phyloP scores from a whole-genome alignment of 495 filamentous ascomycete species.

The Letharia lupina region DNA sequence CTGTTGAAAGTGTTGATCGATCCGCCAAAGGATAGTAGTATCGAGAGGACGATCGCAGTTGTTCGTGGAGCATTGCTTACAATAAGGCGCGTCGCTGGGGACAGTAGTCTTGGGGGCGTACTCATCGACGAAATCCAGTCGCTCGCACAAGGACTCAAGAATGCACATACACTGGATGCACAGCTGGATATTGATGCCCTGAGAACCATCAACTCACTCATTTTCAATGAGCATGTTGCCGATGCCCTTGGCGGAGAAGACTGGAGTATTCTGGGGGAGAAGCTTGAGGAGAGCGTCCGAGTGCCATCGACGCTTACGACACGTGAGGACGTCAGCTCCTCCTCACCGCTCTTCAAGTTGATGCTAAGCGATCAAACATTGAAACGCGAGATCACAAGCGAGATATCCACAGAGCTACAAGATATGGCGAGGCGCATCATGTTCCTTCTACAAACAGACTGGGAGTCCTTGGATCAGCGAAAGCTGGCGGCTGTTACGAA shows the following conservation, averaged over 20 bases:
- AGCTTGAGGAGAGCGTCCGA: neutral
- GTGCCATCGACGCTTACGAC: neutral
- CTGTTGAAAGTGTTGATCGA: conserved; percentile 6
- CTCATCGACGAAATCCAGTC: conserved; percentile 5
- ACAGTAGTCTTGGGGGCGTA: neutral
- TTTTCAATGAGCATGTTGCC: neutral
- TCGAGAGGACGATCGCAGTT: neutral
- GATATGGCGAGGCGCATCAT: conserved; percentile 7
- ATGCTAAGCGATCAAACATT: conserved; percentile 2
- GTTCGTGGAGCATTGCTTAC: conserved; percentile 12
- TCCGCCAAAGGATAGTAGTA: neutral
- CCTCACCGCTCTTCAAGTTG: conserved; percentile 5
- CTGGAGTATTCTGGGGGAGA: neutral
- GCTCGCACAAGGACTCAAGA: neutral
- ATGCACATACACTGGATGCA: neutral
- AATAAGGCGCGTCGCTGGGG: conserved; percentile 1
- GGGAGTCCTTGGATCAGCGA: neutral
- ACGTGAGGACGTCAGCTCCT: neutral
- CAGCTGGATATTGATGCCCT: neutral
- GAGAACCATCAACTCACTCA: neutral
- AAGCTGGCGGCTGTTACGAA: neutral
- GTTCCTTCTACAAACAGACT: neutral
- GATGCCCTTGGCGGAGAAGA: neutral
- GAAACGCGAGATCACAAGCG: neutral
- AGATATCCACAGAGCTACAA: neutral